Evolutionary conservation across 2,329 filamentous ascomycete species (phyloP), one percentile per base, ranked within the genome.

Genomic region (Daldinia sp.): DNA sequence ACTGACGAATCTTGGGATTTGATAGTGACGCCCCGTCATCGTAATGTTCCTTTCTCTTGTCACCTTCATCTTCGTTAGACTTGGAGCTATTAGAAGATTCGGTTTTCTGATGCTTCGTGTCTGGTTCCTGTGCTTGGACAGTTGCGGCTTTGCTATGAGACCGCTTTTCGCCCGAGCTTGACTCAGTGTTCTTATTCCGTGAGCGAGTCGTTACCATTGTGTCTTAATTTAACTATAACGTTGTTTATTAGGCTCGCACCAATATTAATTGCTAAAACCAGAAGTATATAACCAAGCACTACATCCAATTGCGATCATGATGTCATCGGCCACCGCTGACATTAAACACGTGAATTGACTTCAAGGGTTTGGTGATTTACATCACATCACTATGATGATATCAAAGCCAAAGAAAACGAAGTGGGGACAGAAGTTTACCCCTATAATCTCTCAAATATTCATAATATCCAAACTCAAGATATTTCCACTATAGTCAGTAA

Each of bases 181-280:
- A 41, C 64, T 67, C 63, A 3, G 55, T 44, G 28, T n/a, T 28
- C 37, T 67, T 68, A 10, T 53, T 30, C 20, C 61, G 63, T 6
- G 63, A 69, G 39, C 67, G 63, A 10, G 67, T 69, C 23, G 63
- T 69, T 18, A 69, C 67, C 67, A 69, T 67, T 41, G 35, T 30
- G 13, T 30, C 23, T 23, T 54, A 20, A 51, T 7, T 13, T 51
- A 51, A 33, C 26, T 33, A 33, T 6, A 50, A 10, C 10, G 33
- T 10, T 10, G 6, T 35, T 35, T 35, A 33, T 33, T 35, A 48
- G 44, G 28, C 7, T 15, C 9, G 7, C 18, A 26, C 2, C 26
- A 18, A 33, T 33, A 51, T 33, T 9, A 5, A 51, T 30, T 12
- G 26, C 6, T 10, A 1, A 26, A 33, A 30, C 15, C 12, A 13